Percentiles rank a stretch among this genome's conserved stretches.
Conservation (phyloP, 805 yeast species). For the Naumovozyma dairenensis region DNA sequence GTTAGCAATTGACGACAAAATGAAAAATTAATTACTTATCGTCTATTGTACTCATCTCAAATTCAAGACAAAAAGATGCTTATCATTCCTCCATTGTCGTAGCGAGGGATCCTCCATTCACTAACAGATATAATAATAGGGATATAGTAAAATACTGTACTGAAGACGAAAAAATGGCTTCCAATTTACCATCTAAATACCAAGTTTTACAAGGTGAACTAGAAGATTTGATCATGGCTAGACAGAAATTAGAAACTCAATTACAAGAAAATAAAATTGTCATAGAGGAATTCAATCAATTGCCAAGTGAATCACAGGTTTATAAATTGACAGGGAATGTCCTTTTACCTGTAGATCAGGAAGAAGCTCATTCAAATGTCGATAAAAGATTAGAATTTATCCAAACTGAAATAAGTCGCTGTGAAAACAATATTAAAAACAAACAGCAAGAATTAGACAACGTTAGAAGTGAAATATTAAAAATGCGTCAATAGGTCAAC, state of each 20-base stretch:
- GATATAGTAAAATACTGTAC: too few relatives aligned
- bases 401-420: conserved; percentile 62
- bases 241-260: conserved; percentile 89
- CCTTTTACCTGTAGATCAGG: conserved; percentile 75
- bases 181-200: conserved; percentile 22
- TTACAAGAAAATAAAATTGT: conserved; percentile 90
- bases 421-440: conserved; percentile 57
- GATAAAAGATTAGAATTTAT: conserved; percentile 86
- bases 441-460: conserved; percentile 48
- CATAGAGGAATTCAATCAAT: conserved; percentile 58
- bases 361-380: conserved; percentile 77
- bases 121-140: too few relatives aligned
- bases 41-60: too few relatives aligned
- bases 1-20: too few relatives aligned
- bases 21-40: too few relatives aligned
- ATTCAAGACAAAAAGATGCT: too few relatives aligned
- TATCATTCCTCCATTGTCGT: neutral
- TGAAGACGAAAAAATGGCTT: conserved; percentile 12
- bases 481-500: conserved; percentile 30
- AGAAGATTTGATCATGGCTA: conserved; percentile 49
- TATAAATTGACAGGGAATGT: conserved; percentile 91
- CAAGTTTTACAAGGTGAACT: conserved; percentile 38
- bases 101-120: too few relatives aligned
- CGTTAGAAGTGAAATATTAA: conserved; percentile 46
- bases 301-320: conserved; percentile 63